Evolutionary conservation across 2,329 filamentous ascomycete species (phyloP).

Genomic region (Fusarium heterosporum): DNA sequence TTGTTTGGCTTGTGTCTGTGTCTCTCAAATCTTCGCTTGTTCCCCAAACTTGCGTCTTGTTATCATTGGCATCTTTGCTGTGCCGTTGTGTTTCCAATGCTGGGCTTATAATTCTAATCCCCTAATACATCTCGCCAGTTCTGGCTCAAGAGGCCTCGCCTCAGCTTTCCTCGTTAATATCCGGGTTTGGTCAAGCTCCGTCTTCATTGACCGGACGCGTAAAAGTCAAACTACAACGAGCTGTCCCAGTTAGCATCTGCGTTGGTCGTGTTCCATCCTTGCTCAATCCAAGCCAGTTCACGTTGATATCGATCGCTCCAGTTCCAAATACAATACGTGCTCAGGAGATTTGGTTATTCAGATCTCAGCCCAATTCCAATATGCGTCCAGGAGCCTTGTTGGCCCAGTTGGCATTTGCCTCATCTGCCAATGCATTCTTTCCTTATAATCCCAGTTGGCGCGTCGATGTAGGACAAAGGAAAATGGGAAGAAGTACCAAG

Average conservation of each 20-base stretch:
- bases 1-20: constrained; percentile 30
- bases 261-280: constrained; percentile 4
- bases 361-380: constrained; percentile 36
- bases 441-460: constrained; percentile 58
- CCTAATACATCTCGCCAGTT: constrained; percentile 43
- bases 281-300: constrained; percentile 12
- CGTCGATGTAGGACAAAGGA: constrained; percentile 45
- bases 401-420: constrained; percentile 60
- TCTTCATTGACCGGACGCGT: constrained; percentile 21
- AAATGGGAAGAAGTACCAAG: constrained; percentile 41
- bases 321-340: not conserved
- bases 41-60: constrained; percentile 24
- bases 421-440: constrained; percentile 61
- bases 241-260: constrained; percentile 25
- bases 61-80: constrained; percentile 37
- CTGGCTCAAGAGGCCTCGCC: constrained; percentile 30
- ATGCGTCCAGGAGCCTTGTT: constrained; percentile 58
- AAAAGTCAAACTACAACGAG: constrained; percentile 43
- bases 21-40: constrained; percentile 34
- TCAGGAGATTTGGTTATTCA: constrained; percentile 16
- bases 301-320: constrained; percentile 25
- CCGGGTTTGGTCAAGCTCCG: not conserved
- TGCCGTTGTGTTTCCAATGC: constrained; percentile 44
- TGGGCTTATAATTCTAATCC: constrained; percentile 49
- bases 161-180: constrained; percentile 8